These are phyloP conservation scores for Butyriboletus appendiculatus DNA, from an alignment of 1,284 basidiomycete species.

Conservation along the genomic window DNA sequence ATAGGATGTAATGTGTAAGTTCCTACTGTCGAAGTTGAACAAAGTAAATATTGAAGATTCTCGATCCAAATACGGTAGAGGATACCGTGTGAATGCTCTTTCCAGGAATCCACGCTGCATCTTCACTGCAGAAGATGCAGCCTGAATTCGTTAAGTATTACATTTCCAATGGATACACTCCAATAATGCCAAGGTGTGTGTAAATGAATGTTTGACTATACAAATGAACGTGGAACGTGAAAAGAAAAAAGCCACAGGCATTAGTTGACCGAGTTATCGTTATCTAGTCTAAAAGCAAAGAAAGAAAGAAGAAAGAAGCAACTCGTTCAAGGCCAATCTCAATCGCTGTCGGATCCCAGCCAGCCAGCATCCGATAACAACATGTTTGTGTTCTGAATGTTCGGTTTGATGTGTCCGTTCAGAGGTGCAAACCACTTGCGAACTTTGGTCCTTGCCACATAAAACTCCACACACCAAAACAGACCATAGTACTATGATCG, in stretches of 20 bases:
- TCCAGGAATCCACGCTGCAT: too few species aligned
- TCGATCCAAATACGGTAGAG: too few species aligned
- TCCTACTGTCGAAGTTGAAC: too few species aligned
- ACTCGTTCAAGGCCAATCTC: background rate
- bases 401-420: conserved; percentile 64
- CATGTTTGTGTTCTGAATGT: conserved; percentile 40
- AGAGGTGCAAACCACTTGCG: conserved; percentile 60
- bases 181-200: background rate
- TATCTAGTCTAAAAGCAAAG: background rate
- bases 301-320: too few species aligned
- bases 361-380: conserved; percentile 43
- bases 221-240: conserved; percentile 5
- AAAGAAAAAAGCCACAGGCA: background rate
- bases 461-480: conserved; percentile 52
- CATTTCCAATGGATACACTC: background rate
- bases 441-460: conserved; percentile 35
- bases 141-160: background rate
- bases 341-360: conserved; percentile 9
- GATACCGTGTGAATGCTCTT: too few species aligned
- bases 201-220: conserved; percentile 1
- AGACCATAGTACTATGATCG: conserved; percentile 43
- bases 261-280: background rate
- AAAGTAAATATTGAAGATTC: too few species aligned
- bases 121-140: background rate
- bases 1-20: too few species aligned